Evolutionary conservation across 129 eudicot genomes (phyloP), one percentile per base, ranked within the genome.

Genomic region (Flaveria ramosissima): DNA sequence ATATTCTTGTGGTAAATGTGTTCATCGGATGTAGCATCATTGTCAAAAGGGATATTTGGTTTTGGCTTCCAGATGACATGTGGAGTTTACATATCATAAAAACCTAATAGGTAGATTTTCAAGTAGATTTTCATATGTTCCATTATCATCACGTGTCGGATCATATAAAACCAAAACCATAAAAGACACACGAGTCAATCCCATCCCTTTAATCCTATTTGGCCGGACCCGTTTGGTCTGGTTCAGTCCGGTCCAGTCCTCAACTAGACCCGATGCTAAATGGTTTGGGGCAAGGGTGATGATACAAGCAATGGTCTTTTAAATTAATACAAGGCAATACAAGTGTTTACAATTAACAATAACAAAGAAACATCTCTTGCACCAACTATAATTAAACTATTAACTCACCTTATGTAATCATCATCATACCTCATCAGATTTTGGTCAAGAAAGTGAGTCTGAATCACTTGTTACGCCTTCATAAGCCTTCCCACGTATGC

Each of bases 401-500:
- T 4, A 57, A 56, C 71, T 68, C 75, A 73, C 55, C 71, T 56
- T 67, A 43, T 45, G 69, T 42, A 43, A 66, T 27, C 64, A 66
- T 27, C 64, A 42, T 45, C 30, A 62, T 0, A 43, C 70, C 74
- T 53, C 62, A 14, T 41, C 27, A 51, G 68, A 62, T 43, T 73
- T 71, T 43, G 50, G 59, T 41, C 64, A 61, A 23, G 53, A 60
- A 59, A 56, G 63, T 39, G 12, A 41, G 78, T 16, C 78, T 27
- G 45, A 78, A 81, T 80, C 55, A 41, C 79, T 81, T 47, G 68
- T 51, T 55, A 78, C 55, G 74, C 82, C 88, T 90, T 93, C 14
- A 9, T 77, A 76, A 47, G 71, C 79, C 96, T 92, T 80, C 86
- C 98, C 61, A 87, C 89, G 56, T 93, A 93, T 39, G 96, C 96